These are phyloP conservation scores for apple (Malus domestica) DNA, from an alignment of 306 rosid species.

Conservation along the genomic window ASM211411v1 NC_041791.1:6811001-6811500, in stretches of 20 bases:
- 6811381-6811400: conserved; percentile 43
- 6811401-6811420: conserved; percentile 28
- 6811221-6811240: conserved; percentile 11
- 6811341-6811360: no score
- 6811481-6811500: conserved; percentile 24
- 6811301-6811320: conserved; percentile 36
- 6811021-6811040: no score
- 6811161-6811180: no score
- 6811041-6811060: no score
- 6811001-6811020: conserved; percentile 3
- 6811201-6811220: background rate
- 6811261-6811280: no score
- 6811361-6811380: conserved; percentile 18
- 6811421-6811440: background rate
- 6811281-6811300: conserved; percentile 22
- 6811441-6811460: conserved; percentile 2
- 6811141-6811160: no score
- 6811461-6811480: conserved; percentile 18
- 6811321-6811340: no score
- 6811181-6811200: no score
- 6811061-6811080: no score
- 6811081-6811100: background rate
- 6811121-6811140: no score
- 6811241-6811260: background rate
- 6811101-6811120: no score